These are phyloP conservation scores for Xylaria sp. DNA, from an alignment of 2,329 filamentous ascomycete genomes.

Conservation along the genomic window DNA sequence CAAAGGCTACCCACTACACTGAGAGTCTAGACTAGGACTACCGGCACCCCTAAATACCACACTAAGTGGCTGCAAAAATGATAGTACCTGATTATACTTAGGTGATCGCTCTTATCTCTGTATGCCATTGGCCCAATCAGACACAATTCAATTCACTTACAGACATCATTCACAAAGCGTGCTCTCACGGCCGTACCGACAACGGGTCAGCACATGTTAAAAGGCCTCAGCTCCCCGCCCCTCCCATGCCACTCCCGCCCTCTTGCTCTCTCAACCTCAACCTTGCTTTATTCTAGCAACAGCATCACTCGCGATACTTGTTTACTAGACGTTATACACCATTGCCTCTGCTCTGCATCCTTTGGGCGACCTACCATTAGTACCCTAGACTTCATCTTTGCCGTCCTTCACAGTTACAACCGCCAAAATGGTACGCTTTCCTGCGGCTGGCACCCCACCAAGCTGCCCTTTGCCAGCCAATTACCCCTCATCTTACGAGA, in stretches of 20 bases:
- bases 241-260: conserved; percentile 11
- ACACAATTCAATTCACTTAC: conserved; percentile 4
- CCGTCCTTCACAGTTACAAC: conserved; percentile 34
- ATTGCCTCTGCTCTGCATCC: not conserved
- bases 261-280: conserved; percentile 22
- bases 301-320: conserved; percentile 11
- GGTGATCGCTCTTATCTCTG: conserved; percentile 11
- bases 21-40: conserved; percentile 11
- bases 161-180: conserved; percentile 16
- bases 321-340: not conserved
- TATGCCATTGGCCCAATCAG: conserved; percentile 14
- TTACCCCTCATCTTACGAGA: conserved; percentile 49
- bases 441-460: conserved; percentile 44
- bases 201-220: conserved; percentile 30
- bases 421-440: conserved; percentile 48
- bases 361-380: conserved; percentile 1
- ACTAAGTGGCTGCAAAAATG: not conserved
- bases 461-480: conserved; percentile 41
- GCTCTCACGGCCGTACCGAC: conserved; percentile 17
- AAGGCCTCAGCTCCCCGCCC: conserved; percentile 31
- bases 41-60: conserved; percentile 7
- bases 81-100: conserved; percentile 4
- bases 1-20: not conserved
- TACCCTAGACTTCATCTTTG: conserved; percentile 29
- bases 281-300: conserved; percentile 18